Percentiles rank a stretch among this genome's conserved stretches.
phyloP scores from a whole-genome alignment of 306 rosid species.

The Pyrus pyrifolia region DNA sequence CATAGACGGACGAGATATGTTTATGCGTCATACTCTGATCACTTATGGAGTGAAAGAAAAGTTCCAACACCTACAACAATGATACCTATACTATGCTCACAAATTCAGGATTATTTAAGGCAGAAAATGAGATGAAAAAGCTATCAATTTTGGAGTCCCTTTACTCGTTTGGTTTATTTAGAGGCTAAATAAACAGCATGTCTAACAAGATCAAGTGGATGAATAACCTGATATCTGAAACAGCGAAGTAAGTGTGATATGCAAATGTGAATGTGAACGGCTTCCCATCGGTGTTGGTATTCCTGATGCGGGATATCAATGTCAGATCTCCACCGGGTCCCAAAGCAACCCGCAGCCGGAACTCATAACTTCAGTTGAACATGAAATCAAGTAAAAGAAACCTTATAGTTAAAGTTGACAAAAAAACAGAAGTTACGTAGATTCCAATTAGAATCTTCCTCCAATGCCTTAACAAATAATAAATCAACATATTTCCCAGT shows the following conservation, averaged over 20 bases:
- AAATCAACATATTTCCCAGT: not conserved
- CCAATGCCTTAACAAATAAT: not conserved
- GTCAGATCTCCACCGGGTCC: constrained; percentile 89
- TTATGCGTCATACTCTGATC: not conserved
- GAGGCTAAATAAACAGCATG: not conserved
- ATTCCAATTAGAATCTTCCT: not conserved
- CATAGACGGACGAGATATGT: not conserved
- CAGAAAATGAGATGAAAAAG: not conserved
- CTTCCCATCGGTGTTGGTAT: constrained; percentile 84
- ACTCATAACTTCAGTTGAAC: constrained; percentile 61
- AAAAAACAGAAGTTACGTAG: not conserved
- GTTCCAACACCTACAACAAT: not conserved
- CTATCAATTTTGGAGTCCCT: not conserved
- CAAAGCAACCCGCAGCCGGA: constrained; percentile 76
- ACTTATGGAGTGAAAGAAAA: not conserved
- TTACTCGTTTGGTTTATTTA: not conserved
- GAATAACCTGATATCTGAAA: constrained; percentile 79
- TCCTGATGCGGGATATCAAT: constrained; percentile 86
- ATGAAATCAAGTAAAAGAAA: not conserved
- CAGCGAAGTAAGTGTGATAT: constrained; percentile 87
- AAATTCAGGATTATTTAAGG: not conserved
- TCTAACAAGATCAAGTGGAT: constrained; percentile 6
- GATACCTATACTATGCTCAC: not conserved
- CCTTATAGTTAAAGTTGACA: not conserved
- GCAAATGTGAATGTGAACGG: constrained; percentile 90